Evolutionary conservation across 106 monocot species (phyloP), one percentile per base, ranked within the genome.

Genomic region (Dioscorea dumetorum): DNA sequence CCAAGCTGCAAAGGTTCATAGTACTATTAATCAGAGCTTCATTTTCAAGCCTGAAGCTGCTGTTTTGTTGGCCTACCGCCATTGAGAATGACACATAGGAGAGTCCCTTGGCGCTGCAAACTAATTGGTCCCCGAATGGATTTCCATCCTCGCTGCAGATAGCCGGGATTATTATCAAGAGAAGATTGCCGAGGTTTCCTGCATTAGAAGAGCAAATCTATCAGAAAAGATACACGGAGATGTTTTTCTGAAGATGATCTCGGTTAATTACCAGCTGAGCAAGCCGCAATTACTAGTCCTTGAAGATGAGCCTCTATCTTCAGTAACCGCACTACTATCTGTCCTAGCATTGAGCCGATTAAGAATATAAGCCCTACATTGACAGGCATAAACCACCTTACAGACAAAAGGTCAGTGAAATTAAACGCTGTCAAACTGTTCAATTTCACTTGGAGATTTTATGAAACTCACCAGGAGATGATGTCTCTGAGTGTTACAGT

Each of bases 371-470:
- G 68, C 2, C 53, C 81, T 18, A 86, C 71, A 63, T 86, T 86
- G 3, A 86, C 72, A 0, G 85, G 85, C 85, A 78, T 86, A 58
- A 82, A 86, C 85, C 85, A 86, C 85, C 85, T 86, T 22, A 23
- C 58, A 54, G 54, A 28, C 51, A 14, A 28, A 41, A 57, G 35
- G 11, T 4, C 22, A 0, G 35, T 41, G 32, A 2, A 51, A 70
- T 31, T 33, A 41, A 41, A 41, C 41, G 10, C 5, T 41, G 41
- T 41, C 41, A 41, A 41, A 41, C 41, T 41, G 41, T 41, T 8
- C 5, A 10, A 34, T 28, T 33, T 33, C 34, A 41, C 15, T 63
- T 34, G 7, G 19, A 18, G 54, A 19, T 24, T 59, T 59, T 23
- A 61, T 14, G 31, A 58, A 16, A 58, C 58, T 50, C 59, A 87